phyloP scores from a whole-genome alignment of 2,329 filamentous ascomycete species.

The Emergomyces africanus region DNA sequence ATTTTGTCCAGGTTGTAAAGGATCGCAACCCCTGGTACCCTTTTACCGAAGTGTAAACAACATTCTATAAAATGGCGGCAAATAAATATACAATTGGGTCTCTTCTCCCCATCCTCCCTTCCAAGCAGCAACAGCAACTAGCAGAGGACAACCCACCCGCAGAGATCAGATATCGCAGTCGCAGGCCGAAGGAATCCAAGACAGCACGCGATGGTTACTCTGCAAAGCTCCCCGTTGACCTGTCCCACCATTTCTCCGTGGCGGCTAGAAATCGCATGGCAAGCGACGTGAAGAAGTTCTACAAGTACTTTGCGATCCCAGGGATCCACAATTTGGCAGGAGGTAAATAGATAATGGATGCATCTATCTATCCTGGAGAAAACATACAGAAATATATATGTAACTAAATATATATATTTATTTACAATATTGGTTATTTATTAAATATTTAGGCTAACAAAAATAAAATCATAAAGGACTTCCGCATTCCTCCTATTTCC shows the following conservation, averaged over 20 bases:
- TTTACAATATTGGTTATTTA: too few species aligned
- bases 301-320: conserved; percentile 64
- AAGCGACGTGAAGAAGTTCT: conserved; percentile 66
- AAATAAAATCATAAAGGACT: conserved; percentile 52
- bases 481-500: conserved; percentile 71
- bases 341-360: too few species aligned
- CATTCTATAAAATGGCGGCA: neutral
- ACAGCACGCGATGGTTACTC: neutral
- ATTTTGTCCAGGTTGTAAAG: too few species aligned
- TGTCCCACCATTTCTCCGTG: conserved; percentile 66
- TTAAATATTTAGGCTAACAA: conserved; percentile 5
- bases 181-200: neutral
- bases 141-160: neutral
- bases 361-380: too few species aligned
- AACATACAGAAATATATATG: too few species aligned
- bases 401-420: too few species aligned
- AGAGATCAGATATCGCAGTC: neutral
- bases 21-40: neutral
- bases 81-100: neutral
- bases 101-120: neutral
- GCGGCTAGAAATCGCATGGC: conserved; percentile 51
- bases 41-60: neutral
- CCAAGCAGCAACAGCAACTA: neutral
- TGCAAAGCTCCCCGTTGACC: conserved; percentile 46
- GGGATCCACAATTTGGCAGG: conserved; percentile 50